These are phyloP conservation scores for Datisca glomerata DNA, from an alignment of 306 rosid species.

Conservation along the genomic window DNA sequence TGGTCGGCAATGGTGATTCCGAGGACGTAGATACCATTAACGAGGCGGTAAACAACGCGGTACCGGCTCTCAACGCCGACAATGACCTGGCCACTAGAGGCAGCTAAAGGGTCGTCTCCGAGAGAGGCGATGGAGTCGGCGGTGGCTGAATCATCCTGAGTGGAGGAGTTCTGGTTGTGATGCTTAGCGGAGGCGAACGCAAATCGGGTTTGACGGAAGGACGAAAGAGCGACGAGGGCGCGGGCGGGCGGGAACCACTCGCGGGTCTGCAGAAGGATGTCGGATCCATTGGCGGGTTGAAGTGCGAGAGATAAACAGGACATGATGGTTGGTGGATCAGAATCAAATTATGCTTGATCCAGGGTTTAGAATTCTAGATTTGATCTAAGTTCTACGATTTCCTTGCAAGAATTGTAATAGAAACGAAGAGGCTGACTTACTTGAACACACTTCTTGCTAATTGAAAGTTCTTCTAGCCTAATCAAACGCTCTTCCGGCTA, in stretches of 20 bases:
- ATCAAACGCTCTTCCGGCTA: too few species aligned
- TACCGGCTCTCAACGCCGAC: conserved; percentile 91
- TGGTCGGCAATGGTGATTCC: conserved; percentile 82
- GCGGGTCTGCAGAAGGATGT: conserved; percentile 85
- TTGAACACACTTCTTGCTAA: too few species aligned
- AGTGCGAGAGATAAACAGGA: conserved; percentile 83
- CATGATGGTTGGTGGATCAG: conserved; percentile 20
- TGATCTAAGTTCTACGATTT: too few species aligned
- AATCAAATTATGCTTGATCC: conserved; percentile 3
- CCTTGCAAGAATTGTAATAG: too few species aligned
- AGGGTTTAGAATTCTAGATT: not conserved
- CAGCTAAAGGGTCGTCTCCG: conserved; percentile 86
- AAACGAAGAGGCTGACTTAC: not conserved
- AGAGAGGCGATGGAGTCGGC: conserved; percentile 59
- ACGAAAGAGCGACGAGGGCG: conserved; percentile 78
- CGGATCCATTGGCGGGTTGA: conserved; percentile 79
- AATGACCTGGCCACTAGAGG: conserved; percentile 82
- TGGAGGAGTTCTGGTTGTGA: conserved; percentile 4
- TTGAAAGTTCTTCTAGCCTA: too few species aligned
- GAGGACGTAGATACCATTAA: conserved; percentile 78
- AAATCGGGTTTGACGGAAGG: conserved; percentile 78
- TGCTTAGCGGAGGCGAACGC: conserved; percentile 38
- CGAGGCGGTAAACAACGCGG: conserved; percentile 83
- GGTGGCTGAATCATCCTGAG: conserved; percentile 20
- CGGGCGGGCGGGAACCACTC: conserved; percentile 93